Evolutionary conservation across 352 stramenopile species (phyloP).

Genomic region (Globisporangium alternatum): DNA sequence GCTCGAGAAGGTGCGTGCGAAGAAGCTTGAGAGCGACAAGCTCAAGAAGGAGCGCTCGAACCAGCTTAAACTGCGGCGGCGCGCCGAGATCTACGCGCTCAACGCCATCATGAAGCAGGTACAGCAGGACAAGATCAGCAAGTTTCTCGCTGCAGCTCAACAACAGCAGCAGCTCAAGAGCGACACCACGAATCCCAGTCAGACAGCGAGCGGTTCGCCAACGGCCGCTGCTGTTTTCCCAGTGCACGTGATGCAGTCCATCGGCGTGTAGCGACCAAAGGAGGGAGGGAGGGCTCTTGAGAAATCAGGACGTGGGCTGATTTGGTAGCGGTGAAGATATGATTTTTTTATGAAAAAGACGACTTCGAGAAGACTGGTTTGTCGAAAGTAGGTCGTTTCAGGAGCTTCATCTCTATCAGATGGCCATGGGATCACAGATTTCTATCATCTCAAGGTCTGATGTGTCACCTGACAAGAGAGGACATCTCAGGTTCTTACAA

Average conservation of each 20-base stretch:
- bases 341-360: neutral
- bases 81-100: slow-evolving; percentile 72
- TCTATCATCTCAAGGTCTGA: neutral
- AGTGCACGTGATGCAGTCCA: slow-evolving; percentile 16
- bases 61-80: slow-evolving; percentile 43
- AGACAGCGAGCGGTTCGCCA: neutral
- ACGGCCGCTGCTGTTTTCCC: neutral
- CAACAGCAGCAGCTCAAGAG: slow-evolving; percentile 21
- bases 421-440: neutral
- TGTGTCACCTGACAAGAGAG: neutral
- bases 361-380: no score
- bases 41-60: slow-evolving; percentile 40
- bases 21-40: slow-evolving; percentile 50
- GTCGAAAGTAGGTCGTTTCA: no score
- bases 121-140: slow-evolving; percentile 61
- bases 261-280: slow-evolving; percentile 19
- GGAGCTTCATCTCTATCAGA: neutral
- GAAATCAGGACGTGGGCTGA: neutral
- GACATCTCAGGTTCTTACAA: neutral
- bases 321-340: neutral
- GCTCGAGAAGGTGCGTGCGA: slow-evolving; percentile 35
- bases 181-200: neutral
- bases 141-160: slow-evolving; percentile 30
- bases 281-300: no score
- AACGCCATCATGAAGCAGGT: slow-evolving; percentile 60